Evolutionary conservation across 331 rosid genomes (phyloP).

Genomic region (Quercus tomentella): DNA sequence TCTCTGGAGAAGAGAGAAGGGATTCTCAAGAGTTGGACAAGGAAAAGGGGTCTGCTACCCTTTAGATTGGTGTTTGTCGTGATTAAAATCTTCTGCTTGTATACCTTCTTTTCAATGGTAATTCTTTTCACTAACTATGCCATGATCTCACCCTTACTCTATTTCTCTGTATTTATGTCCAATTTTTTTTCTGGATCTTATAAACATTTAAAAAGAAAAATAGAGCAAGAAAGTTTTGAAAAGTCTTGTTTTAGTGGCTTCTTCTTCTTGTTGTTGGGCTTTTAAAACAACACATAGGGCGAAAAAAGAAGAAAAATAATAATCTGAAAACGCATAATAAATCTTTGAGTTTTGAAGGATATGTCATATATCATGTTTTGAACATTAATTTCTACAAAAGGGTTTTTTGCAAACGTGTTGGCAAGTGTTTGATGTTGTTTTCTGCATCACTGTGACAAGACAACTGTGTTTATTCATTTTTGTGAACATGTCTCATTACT

Average conservation of each 20-base stretch:
- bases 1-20: constrained; percentile 69
- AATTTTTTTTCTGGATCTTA: too few species aligned
- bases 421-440: neutral
- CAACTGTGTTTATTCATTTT: neutral
- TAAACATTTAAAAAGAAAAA: too few species aligned
- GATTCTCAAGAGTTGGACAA: constrained; percentile 64
- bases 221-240: too few species aligned
- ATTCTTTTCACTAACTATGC: neutral
- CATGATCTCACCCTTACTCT: neutral
- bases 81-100: constrained; percentile 64
- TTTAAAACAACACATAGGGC: too few species aligned
- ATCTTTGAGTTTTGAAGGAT: too few species aligned
- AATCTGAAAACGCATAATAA: too few species aligned
- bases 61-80: constrained; percentile 50
- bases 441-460: neutral
- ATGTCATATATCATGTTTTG: too few species aligned
- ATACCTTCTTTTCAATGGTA: constrained; percentile 75
- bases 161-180: neutral
- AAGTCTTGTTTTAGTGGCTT: too few species aligned
- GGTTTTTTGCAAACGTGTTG: neutral
- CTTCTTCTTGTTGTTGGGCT: too few species aligned
- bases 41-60: constrained; percentile 35
- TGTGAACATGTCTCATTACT: too few species aligned
- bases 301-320: too few species aligned
- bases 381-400: too few species aligned